Percentiles rank a stretch among this genome's conserved stretches.
phyloP scores from a whole-genome alignment of 108 stramenopile species.

The Nitzschia sp. region DNA sequence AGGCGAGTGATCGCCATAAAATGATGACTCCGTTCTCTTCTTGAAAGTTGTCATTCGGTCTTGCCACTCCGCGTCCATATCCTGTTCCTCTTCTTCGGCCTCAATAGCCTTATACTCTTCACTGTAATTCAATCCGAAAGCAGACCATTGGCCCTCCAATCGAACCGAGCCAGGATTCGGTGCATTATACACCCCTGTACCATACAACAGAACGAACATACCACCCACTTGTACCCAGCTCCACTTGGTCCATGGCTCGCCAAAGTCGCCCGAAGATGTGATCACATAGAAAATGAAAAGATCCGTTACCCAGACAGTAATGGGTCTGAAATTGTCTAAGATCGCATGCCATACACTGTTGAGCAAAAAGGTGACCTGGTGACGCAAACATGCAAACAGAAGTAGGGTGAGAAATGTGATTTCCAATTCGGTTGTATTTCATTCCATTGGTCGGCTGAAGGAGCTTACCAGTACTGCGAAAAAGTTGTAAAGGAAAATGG shows the following conservation, averaged over 20 bases:
- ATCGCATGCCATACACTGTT: conserved; percentile 97
- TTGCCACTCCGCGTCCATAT: conserved; percentile 58
- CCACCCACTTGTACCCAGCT: conserved; percentile 87
- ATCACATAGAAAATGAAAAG: conserved; percentile 88
- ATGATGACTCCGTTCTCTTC: conserved; percentile 51
- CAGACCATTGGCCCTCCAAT: conserved; percentile 75
- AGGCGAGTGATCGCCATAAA: conserved; percentile 52
- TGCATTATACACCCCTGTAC: conserved; percentile 96
- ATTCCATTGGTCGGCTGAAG: too few species aligned
- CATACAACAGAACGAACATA: conserved; percentile 90
- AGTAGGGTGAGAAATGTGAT: neutral
- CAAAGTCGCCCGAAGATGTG: conserved; percentile 52
- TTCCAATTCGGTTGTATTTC: too few species aligned
- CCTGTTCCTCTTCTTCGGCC: conserved; percentile 46
- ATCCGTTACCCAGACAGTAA: conserved; percentile 90
- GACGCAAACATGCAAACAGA: too few species aligned
- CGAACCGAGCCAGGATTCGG: conserved; percentile 82
- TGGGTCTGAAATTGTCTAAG: conserved; percentile 95
- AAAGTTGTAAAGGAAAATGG: conserved; percentile 93
- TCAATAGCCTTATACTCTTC: conserved; percentile 65
- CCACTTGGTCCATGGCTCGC: conserved; percentile 89
- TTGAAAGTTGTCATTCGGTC: conserved; percentile 45
- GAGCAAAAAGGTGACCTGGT: conserved; percentile 77
- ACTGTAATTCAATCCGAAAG: conserved; percentile 58
- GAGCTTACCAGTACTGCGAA: conserved; percentile 83